A percentile compares a stretch with the other conserved stretches of the same genome.
Evolutionary conservation across 192 early-diverging fungal species (phyloP).

Genomic region (Cladochytrium replicatum): DNA sequence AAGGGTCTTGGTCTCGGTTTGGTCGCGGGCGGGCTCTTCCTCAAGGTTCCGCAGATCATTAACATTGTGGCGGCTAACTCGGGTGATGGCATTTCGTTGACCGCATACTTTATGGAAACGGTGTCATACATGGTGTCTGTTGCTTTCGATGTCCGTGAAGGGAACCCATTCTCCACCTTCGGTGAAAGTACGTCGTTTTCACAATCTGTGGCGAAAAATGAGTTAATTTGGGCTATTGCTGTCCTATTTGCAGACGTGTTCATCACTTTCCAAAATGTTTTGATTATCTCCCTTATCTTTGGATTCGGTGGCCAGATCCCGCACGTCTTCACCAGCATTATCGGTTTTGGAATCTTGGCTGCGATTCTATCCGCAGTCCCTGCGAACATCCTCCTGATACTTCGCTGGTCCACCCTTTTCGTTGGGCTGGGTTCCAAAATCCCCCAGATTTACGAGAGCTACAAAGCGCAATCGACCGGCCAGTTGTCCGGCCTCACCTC

Average conservation of each 20-base stretch:
- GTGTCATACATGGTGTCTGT: conserved; percentile 64
- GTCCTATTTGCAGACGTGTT: conserved; percentile 44
- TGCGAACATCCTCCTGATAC: conserved; percentile 37
- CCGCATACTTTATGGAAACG: conserved; percentile 75
- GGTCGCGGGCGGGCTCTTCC: conserved; percentile 80
- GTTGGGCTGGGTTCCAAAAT: conserved; percentile 70
- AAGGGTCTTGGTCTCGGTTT: conserved; percentile 93
- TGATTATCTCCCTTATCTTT: conserved; percentile 51
- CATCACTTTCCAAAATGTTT: conserved; percentile 71
- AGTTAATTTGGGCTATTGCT: conserved; percentile 7
- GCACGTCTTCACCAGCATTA: conserved; percentile 11
- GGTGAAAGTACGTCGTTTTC: conserved; percentile 25
- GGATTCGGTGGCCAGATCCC: conserved; percentile 18
- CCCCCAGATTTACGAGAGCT: conserved; percentile 84
- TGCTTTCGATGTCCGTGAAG: conserved; percentile 76
- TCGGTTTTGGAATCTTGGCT: conserved; percentile 24
- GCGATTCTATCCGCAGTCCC: conserved; percentile 33
- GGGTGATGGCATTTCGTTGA: conserved; percentile 70
- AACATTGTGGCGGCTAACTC: conserved; percentile 69
- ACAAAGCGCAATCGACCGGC: conserved; percentile 73
- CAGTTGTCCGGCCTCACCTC: conserved; percentile 85
- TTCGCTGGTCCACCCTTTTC: conserved; percentile 72
- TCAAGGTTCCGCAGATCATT: conserved; percentile 94
- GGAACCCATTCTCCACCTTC: conserved; percentile 75
- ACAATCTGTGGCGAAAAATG: conserved; percentile 57